Conservation (phyloP, 768 basidiomycete species). For the Naganishia kalamii region DNA sequence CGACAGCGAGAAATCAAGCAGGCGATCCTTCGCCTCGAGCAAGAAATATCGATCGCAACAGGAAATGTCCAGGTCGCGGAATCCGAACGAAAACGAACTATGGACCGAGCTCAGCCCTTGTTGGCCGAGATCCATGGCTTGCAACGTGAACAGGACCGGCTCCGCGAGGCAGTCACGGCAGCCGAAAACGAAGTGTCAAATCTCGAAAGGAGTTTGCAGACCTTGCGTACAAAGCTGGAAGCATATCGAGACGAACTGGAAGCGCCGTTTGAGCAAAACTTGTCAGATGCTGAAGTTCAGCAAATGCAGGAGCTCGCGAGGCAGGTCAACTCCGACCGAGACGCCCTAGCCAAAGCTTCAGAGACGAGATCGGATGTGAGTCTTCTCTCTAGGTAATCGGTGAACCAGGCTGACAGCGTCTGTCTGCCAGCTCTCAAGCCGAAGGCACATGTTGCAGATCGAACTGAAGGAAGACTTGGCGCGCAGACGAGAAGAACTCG, state of each 20-base stretch:
- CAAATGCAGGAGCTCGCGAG: conserved; percentile 62
- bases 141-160: conserved; percentile 63
- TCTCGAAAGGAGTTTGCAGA: conserved; percentile 63
- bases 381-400: neutral
- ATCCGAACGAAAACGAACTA: conserved; percentile 64
- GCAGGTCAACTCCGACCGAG: conserved; percentile 69
- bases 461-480: conserved; percentile 85
- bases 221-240: conserved; percentile 58
- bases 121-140: conserved; percentile 59
- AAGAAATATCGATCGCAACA: conserved; percentile 69
- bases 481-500: conserved; percentile 71
- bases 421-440: conserved; percentile 58
- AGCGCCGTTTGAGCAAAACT: conserved; percentile 65
- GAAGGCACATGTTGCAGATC: conserved; percentile 77
- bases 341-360: conserved; percentile 62
- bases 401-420: neutral
- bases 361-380: conserved; percentile 66
- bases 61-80: conserved; percentile 67
- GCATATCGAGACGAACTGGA: conserved; percentile 65
- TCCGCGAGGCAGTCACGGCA: conserved; percentile 57
- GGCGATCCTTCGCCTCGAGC: conserved; percentile 66
- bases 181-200: conserved; percentile 66
- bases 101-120: conserved; percentile 63
- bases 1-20: conserved; percentile 68
- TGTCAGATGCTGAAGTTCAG: conserved; percentile 66